Evolutionary conservation across 1,284 basidiomycete species (phyloP).

Genomic region (Rhodotorula sp.): DNA sequence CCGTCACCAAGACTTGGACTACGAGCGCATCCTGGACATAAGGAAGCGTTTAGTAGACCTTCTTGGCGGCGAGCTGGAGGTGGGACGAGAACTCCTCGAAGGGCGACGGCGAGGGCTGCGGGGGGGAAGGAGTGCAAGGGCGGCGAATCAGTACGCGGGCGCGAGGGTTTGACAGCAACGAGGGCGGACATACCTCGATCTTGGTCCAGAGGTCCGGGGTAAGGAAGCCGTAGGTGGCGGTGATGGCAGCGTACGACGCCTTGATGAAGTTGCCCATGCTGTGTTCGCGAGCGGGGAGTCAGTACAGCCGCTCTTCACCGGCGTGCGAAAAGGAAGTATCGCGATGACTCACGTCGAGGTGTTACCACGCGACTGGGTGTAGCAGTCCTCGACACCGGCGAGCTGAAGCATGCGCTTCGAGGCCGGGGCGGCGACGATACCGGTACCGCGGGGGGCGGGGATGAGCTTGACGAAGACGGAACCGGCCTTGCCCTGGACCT

Average conservation of each 20-base stretch:
- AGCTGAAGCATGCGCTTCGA: constrained; percentile 96
- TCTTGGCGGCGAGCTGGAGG: constrained; percentile 75
- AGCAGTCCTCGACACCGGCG: constrained; percentile 90
- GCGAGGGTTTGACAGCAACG: too few species aligned
- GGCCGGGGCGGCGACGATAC: constrained; percentile 98
- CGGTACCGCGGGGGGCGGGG: constrained; percentile 95
- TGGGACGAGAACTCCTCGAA: constrained; percentile 93
- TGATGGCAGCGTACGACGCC: constrained; percentile 95
- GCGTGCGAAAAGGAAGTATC: neutral
- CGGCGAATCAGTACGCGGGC: neutral
- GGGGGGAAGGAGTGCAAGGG: too few species aligned
- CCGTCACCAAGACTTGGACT: too few species aligned
- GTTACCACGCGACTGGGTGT: constrained; percentile 96
- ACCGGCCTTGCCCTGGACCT: constrained; percentile 97
- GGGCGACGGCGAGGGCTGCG: constrained; percentile 53
- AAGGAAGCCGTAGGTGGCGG: constrained; percentile 96
- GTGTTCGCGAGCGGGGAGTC: neutral
- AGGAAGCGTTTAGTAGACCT: constrained; percentile 53
- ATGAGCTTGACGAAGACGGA: constrained; percentile 99
- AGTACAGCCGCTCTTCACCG: neutral
- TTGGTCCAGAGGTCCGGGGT: constrained; percentile 97
- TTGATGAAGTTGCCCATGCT: constrained; percentile 84
- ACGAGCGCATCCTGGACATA: neutral
- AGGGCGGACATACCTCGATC: constrained; percentile 70
- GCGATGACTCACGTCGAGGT: constrained; percentile 72